These are phyloP conservation scores for Mortierella sp. DNA, from an alignment of 371 early-diverging fungal species.

Conservation along the genomic window DNA sequence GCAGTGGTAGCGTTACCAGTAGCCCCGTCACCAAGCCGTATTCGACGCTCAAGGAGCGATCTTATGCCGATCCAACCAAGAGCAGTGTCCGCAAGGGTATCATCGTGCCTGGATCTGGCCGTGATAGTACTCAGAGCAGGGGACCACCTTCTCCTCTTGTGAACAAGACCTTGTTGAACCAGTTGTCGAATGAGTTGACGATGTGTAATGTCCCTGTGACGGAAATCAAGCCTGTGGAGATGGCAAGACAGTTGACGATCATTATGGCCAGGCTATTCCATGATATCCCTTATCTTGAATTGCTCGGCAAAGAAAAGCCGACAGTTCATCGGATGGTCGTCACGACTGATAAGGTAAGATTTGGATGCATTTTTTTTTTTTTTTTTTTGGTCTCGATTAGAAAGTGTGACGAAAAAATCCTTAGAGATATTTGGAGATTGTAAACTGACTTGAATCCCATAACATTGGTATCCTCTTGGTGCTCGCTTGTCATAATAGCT, in stretches of 20 bases:
- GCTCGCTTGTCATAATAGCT: no score
- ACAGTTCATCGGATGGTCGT: constrained; percentile 76
- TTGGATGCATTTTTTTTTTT: background rate
- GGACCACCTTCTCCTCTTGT: constrained; percentile 37
- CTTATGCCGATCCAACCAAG: constrained; percentile 58
- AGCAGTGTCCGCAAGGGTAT: constrained; percentile 64
- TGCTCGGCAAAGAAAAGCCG: constrained; percentile 74
- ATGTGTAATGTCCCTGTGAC: constrained; percentile 66
- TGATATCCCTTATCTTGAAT: constrained; percentile 81
- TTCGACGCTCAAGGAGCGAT: constrained; percentile 23
- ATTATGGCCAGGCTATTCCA: constrained; percentile 81
- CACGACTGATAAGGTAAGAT: constrained; percentile 50
- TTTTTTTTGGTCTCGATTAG: background rate
- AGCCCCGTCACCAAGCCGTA: constrained; percentile 4
- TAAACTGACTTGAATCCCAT: no score
- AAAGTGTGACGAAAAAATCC: no score
- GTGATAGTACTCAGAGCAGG: constrained; percentile 42
- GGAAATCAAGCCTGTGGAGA: constrained; percentile 88
- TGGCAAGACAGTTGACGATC: constrained; percentile 91
- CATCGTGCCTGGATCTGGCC: constrained; percentile 19
- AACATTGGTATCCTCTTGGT: no score
- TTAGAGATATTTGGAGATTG: background rate
- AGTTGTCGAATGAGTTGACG: constrained; percentile 64
- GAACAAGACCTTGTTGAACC: constrained; percentile 62
- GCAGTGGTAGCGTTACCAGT: constrained; percentile 7